Percentiles rank a stretch among this genome's conserved stretches.
Evolutionary conservation across 2,329 filamentous ascomycete genomes (phyloP).

Genomic region (Botrytis elliptica): DNA sequence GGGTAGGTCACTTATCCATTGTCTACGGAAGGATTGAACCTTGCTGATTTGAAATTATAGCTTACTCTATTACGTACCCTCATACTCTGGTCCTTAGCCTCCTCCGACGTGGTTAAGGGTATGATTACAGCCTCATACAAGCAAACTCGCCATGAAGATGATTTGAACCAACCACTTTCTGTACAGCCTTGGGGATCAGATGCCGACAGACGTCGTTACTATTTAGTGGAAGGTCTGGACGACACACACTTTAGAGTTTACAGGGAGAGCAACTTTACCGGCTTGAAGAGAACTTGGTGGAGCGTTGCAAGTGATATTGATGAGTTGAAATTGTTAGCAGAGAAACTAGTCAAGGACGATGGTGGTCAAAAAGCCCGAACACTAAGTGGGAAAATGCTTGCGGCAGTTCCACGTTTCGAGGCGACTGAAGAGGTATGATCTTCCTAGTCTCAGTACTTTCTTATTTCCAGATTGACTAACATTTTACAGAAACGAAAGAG

Average conservation of each 20-base stretch:
- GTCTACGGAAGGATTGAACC: not conserved
- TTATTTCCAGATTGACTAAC: constrained; percentile 26
- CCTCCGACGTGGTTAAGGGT: constrained; percentile 77
- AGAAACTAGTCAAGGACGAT: constrained; percentile 74
- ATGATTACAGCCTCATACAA: constrained; percentile 89
- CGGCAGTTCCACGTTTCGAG: constrained; percentile 86
- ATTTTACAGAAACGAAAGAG: constrained; percentile 76
- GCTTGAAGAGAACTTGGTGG: constrained; percentile 80
- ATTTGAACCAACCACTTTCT: constrained; percentile 79
- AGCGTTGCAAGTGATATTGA: constrained; percentile 89
- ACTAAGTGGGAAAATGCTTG: constrained; percentile 72
- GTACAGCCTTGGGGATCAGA: constrained; percentile 90
- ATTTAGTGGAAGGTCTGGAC: constrained; percentile 87
- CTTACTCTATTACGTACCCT: constrained; percentile 54
- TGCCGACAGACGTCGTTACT: constrained; percentile 89
- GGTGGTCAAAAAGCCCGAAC: constrained; percentile 77
- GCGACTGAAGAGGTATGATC: constrained; percentile 78
- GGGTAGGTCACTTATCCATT: constrained; percentile 55
- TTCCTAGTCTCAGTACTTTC: not conserved
- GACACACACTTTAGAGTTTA: constrained; percentile 94
- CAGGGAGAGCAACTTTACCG: constrained; percentile 82
- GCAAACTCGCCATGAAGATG: constrained; percentile 74
- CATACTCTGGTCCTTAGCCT: constrained; percentile 83
- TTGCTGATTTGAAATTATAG: constrained; percentile 12
- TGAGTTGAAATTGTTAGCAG: constrained; percentile 72